These are phyloP conservation scores for Coprinopsis marcescibilis DNA, from an alignment of 768 basidiomycete species.

Conservation along the genomic window DNA sequence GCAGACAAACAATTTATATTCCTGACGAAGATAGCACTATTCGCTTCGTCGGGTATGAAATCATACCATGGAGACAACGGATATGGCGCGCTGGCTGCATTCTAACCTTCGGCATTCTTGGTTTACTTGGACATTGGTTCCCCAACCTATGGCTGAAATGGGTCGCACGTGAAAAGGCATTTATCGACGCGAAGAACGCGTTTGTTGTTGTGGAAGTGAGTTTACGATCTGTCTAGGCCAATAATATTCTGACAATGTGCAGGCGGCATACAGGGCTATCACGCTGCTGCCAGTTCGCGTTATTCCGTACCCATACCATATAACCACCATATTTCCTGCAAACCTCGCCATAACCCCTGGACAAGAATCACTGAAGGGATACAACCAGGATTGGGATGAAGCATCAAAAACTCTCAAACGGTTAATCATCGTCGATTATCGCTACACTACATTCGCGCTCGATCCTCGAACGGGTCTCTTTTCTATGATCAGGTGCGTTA, in stretches of 20 bases:
- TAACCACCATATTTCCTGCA: conserved; percentile 73
- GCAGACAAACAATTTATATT: conserved; percentile 80
- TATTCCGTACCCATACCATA: conserved; percentile 68
- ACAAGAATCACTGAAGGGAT: conserved; percentile 22
- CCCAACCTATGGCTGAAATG: conserved; percentile 88
- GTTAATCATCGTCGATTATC: conserved; percentile 79
- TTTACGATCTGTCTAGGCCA: conserved; percentile 7
- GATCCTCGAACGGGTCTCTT: conserved; percentile 84
- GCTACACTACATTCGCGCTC: conserved; percentile 86
- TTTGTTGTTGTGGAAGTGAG: conserved; percentile 89
- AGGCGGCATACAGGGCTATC: conserved; percentile 85
- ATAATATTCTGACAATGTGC: conserved; percentile 24
- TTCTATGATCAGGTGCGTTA: conserved; percentile 64
- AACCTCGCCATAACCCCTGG: conserved; percentile 24
- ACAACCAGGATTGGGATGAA: conserved; percentile 25
- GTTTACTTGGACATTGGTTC: conserved; percentile 88
- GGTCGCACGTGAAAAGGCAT: conserved; percentile 79
- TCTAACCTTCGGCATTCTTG: conserved; percentile 64
- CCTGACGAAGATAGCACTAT: conserved; percentile 87
- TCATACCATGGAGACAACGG: conserved; percentile 51
- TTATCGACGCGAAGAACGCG: conserved; percentile 61
- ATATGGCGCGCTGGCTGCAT: conserved; percentile 71
- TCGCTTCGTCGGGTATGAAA: conserved; percentile 82
- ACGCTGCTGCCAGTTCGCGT: conserved; percentile 66
- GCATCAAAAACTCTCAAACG: conserved; percentile 35